These are phyloP conservation scores for Mucor lusitanicus DNA, from an alignment of 371 early-diverging fungal genomes.

Conservation along the genomic window DNA sequence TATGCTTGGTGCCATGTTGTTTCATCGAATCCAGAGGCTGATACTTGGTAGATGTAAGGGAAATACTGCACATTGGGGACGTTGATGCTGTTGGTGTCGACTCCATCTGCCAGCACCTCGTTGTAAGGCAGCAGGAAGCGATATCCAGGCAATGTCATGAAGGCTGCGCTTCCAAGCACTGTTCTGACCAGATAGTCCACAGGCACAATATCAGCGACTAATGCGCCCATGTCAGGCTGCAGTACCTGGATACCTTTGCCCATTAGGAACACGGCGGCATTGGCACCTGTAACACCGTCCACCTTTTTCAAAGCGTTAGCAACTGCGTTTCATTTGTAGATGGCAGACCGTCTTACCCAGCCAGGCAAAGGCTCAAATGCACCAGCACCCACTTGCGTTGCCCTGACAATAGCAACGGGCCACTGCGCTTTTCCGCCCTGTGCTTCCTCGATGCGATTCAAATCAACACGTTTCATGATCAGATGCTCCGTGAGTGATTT, in stretches of 20 bases:
- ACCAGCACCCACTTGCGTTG: conserved; percentile 62
- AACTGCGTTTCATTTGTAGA: background rate
- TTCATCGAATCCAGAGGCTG: conserved; percentile 21
- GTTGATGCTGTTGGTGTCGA: conserved; percentile 20
- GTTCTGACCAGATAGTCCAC: conserved; percentile 51
- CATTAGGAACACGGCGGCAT: conserved; percentile 38
- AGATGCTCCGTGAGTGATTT: conserved; percentile 64
- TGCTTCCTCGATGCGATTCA: conserved; percentile 51
- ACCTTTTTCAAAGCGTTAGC: conserved; percentile 25
- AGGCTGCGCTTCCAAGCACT: conserved; percentile 35
- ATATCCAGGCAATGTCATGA: conserved; percentile 33
- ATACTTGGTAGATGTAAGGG: conserved; percentile 46
- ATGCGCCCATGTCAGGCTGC: conserved; percentile 38
- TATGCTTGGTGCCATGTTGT: conserved; percentile 41
- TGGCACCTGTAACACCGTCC: conserved; percentile 63
- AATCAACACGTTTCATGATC: conserved; percentile 56
- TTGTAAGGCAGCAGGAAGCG: conserved; percentile 48
- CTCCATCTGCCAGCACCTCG: conserved; percentile 32
- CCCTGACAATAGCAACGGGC: conserved; percentile 62
- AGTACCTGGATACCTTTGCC: conserved; percentile 45
- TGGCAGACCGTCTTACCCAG: conserved; percentile 45
- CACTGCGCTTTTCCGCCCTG: conserved; percentile 51
- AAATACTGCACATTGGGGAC: conserved; percentile 37
- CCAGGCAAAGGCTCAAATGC: conserved; percentile 59
- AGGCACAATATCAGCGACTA: conserved; percentile 57